phyloP scores from a whole-genome alignment of 495 filamentous ascomycete genomes.

The Sabuloglossum arenarium region DNA sequence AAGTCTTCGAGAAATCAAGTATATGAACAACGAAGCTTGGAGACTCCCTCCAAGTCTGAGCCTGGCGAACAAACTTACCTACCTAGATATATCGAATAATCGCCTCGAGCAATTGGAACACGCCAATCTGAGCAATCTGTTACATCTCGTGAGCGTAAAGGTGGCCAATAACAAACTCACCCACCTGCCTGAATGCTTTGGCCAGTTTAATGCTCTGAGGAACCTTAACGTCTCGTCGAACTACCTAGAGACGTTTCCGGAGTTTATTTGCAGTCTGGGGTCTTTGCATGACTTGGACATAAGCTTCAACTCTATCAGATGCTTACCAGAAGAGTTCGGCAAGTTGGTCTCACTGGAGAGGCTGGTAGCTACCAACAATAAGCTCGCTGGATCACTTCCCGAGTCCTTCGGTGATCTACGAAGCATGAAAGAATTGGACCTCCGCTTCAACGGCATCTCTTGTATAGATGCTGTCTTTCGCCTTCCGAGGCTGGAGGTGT shows the following conservation, averaged over 20 bases:
- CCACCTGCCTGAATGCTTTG: constrained; percentile 59
- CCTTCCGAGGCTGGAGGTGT: constrained; percentile 66
- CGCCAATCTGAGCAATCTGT: constrained; percentile 47
- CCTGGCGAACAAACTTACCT: constrained; percentile 60
- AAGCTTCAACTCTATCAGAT: constrained; percentile 80
- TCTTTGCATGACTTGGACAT: constrained; percentile 85
- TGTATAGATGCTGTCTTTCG: constrained; percentile 68
- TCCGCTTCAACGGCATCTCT: constrained; percentile 74
- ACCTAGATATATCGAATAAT: constrained; percentile 90
- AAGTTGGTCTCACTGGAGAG: constrained; percentile 59
- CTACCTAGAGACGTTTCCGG: constrained; percentile 62
- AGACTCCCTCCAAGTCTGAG: constrained; percentile 70
- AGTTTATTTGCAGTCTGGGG: constrained; percentile 60
- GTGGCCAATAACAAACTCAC: constrained; percentile 80
- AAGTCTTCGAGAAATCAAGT: constrained; percentile 87
- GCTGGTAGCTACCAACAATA: constrained; percentile 90
- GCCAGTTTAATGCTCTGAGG: constrained; percentile 49
- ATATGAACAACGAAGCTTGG: constrained; percentile 73
- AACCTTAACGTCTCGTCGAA: constrained; percentile 86
- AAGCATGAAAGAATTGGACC: constrained; percentile 77
- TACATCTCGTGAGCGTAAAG: constrained; percentile 71
- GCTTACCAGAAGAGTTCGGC: constrained; percentile 56
- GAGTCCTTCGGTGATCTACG: constrained; percentile 43
- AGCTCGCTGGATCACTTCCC: constrained; percentile 50
- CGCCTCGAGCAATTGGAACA: constrained; percentile 69